Evolutionary conservation across 140 eudicot species (phyloP).

Genomic region (Flaveria floridana): DNA sequence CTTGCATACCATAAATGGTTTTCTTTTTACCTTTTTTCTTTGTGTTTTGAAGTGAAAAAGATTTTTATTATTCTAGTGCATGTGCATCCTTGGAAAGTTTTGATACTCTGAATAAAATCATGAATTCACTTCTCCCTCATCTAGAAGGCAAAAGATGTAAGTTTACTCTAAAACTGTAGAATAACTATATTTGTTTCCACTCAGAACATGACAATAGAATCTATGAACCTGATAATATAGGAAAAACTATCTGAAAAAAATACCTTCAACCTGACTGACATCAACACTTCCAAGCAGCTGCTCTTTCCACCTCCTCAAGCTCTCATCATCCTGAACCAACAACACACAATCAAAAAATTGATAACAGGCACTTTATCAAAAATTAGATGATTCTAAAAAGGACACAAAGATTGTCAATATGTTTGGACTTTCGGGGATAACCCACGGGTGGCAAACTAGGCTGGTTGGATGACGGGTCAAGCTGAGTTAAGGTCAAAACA

Average conservation of each 20-base stretch:
- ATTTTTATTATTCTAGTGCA: background rate
- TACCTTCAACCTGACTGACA: conserved; percentile 56
- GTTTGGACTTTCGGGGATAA: background rate
- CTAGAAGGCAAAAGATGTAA: background rate
- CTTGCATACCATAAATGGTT: background rate
- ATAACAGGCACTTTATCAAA: conserved; percentile 10
- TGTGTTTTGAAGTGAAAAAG: background rate
- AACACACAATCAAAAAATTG: conserved; percentile 12
- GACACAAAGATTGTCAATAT: background rate
- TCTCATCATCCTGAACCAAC: conserved; percentile 66
- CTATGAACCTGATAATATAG: background rate
- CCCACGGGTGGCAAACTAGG: background rate
- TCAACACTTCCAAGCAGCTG: conserved; percentile 76
- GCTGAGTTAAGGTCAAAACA: background rate
- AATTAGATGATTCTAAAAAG: background rate
- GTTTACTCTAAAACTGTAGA: background rate
- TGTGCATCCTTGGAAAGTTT: background rate
- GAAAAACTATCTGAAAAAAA: background rate
- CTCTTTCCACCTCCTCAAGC: conserved; percentile 80
- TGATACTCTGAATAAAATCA: background rate
- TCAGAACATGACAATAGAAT: background rate
- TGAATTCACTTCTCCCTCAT: background rate
- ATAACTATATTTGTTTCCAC: background rate
- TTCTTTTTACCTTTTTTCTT: background rate
- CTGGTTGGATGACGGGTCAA: background rate